These are phyloP conservation scores for Ceratocystis destructans DNA, from an alignment of 2,329 filamentous ascomycete genomes.

Conservation along the genomic window DNA sequence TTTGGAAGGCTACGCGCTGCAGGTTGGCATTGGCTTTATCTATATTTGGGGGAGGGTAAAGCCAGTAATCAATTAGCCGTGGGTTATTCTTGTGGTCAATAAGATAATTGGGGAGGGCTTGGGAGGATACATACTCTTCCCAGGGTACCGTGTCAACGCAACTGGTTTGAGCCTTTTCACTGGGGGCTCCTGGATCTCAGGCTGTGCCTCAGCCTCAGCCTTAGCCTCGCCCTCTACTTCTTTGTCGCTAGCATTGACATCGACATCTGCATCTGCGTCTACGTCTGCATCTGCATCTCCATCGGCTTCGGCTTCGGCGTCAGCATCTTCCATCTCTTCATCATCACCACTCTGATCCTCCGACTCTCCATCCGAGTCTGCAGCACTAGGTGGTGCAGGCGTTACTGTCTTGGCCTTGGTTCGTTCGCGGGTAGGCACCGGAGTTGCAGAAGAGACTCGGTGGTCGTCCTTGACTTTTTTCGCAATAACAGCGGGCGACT, in stretches of 20 bases:
- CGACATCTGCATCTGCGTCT: neutral
- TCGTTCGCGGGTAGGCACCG: slow-evolving; percentile 12
- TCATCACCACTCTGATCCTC: neutral
- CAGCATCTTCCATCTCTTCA: neutral
- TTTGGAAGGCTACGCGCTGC: slow-evolving; percentile 35
- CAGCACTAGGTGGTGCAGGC: neutral
- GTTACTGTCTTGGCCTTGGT: slow-evolving; percentile 13
- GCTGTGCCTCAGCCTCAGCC: neutral
- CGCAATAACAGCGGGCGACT: slow-evolving; percentile 2
- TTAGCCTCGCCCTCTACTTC: neutral
- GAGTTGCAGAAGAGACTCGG: neutral
- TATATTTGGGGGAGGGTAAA: neutral
- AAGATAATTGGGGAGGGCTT: neutral
- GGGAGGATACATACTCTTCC: slow-evolving; percentile 14
- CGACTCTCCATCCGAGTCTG: slow-evolving; percentile 7
- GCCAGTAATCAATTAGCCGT: neutral
- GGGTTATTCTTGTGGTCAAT: neutral
- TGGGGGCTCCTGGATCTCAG: slow-evolving; percentile 11
- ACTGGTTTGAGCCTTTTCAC: slow-evolving; percentile 14
- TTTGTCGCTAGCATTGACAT: neutral
- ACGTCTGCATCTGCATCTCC: neutral
- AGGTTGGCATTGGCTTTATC: slow-evolving; percentile 13
- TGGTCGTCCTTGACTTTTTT: slow-evolving; percentile 1
- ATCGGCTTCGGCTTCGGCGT: neutral
- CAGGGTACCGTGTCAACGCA: slow-evolving; percentile 14